Conservation (phyloP, 768 basidiomycete genomes). For the Guyanaporus albipodus region DNA sequence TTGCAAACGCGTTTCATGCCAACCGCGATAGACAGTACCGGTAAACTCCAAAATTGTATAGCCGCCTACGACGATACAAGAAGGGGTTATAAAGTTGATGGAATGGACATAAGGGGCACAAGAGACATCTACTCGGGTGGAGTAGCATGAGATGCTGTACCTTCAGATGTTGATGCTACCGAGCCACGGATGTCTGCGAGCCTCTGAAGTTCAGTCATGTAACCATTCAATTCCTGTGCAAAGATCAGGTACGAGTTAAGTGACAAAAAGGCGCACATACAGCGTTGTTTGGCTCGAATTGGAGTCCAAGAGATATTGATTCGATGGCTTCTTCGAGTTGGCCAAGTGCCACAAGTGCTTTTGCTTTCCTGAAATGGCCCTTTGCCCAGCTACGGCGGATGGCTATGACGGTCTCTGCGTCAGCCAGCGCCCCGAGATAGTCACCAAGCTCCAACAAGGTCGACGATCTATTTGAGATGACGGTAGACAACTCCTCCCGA, state of each 20-base stretch:
- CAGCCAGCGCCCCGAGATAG: constrained; percentile 72
- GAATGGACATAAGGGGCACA: background rate
- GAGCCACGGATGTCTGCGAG: constrained; percentile 15
- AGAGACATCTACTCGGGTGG: constrained; percentile 12
- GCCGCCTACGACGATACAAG: constrained; percentile 5
- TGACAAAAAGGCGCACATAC: constrained; percentile 32
- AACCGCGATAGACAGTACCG: background rate
- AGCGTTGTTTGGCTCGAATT: constrained; percentile 71
- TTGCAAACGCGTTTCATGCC: background rate
- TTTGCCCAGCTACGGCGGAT: constrained; percentile 90
- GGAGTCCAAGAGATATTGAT: constrained; percentile 75
- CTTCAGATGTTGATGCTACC: background rate
- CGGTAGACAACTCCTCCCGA: constrained; percentile 87
- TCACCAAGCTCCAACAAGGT: constrained; percentile 77
- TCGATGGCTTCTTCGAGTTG: constrained; percentile 73
- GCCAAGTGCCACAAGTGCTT: constrained; percentile 75
- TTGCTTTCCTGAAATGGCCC: constrained; percentile 92
- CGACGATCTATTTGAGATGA: constrained; percentile 89
- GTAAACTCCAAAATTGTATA: background rate
- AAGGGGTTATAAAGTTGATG: background rate
- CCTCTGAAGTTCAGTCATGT: constrained; percentile 30
- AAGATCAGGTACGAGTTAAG: constrained; percentile 5
- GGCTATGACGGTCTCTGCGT: constrained; percentile 87
- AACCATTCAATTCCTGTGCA: constrained; percentile 29
- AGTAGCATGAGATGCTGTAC: background rate